Evolutionary conservation across 257 asterid species (phyloP), one percentile per base, ranked within the genome.

Genomic region (Galeopsis tetrahit): DNA sequence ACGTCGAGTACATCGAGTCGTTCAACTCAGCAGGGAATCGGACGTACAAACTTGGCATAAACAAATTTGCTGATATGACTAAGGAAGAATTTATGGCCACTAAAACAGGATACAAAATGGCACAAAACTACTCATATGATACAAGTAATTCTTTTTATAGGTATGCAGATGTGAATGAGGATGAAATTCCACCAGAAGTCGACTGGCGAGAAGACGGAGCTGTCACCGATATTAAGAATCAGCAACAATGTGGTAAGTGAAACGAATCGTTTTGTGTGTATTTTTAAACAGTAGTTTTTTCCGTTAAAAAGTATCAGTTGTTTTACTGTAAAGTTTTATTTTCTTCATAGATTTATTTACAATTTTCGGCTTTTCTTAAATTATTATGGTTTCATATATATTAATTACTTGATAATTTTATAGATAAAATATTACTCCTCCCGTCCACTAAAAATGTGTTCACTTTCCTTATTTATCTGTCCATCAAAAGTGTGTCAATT

Each of bases 201-300:
- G 81, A 85, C 66, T 83, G 90, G 90, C 78, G 81, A 49, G 59
- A 52, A 43, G 71, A 78, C 14, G 90, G 86, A 42, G 88, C 82
- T 3, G 88, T 84, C 51, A 81, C 88, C 35, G 77, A 52, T 5
- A 75, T 82, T 14, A 80, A 85, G 72, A 78, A 82, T 21, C 85
- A 82, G 75, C 80, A 80, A 28, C 77, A 82, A 38, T 80, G 87
- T 35, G 89, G 87, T 79, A 70, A 63, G 63, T 56, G 4, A 49
- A 49, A 21, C 28, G 28, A 40, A 40, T 21, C 28, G 28, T 21
- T 21, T 21, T 21, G 28, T 21, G 28, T 21, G 28, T 21, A 21
- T 21, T 21, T 21, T 21, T 21, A 21, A 21, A 21, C 28, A 21
- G 28, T 21, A 21, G n/a, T n/a, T n/a, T n/a, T n/a, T n/a, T n/a